phyloP scores from a whole-genome alignment of 2,329 filamentous ascomycete genomes.

The Aureobasidium sp. region DNA sequence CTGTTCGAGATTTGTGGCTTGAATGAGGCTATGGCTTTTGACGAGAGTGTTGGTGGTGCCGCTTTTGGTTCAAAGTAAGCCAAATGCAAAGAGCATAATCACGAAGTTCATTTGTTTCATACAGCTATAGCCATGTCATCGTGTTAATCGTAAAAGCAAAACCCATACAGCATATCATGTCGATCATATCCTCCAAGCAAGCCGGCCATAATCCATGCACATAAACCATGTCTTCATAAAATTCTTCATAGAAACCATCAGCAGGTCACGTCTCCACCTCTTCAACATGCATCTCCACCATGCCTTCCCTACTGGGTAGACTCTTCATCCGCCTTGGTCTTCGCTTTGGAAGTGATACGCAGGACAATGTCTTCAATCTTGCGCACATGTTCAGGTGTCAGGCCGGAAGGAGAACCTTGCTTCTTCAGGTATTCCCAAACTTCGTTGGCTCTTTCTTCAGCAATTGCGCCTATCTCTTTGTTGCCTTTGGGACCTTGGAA shows the following conservation, averaged over 20 bases:
- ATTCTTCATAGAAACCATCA: neutral
- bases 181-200: neutral
- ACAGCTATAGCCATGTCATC: neutral
- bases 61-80: conserved; percentile 14
- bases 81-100: neutral
- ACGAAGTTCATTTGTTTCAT: neutral
- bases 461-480: neutral
- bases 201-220: neutral
- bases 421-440: neutral
- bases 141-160: neutral
- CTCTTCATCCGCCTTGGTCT: neutral
- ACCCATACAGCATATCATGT: neutral
- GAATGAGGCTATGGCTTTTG: conserved; percentile 42
- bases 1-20: conserved; percentile 46
- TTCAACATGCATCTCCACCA: neutral
- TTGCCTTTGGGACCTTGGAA: neutral
- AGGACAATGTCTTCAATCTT: neutral
- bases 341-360: neutral
- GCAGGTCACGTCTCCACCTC: neutral
- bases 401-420: neutral
- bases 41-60: conserved; percentile 36
- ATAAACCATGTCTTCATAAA: neutral
- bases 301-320: neutral
- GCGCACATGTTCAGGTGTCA: neutral
- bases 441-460: neutral